These are phyloP conservation scores for Auriscalpium orientale DNA, from an alignment of 768 basidiomycete species.

Conservation along the genomic window DNA sequence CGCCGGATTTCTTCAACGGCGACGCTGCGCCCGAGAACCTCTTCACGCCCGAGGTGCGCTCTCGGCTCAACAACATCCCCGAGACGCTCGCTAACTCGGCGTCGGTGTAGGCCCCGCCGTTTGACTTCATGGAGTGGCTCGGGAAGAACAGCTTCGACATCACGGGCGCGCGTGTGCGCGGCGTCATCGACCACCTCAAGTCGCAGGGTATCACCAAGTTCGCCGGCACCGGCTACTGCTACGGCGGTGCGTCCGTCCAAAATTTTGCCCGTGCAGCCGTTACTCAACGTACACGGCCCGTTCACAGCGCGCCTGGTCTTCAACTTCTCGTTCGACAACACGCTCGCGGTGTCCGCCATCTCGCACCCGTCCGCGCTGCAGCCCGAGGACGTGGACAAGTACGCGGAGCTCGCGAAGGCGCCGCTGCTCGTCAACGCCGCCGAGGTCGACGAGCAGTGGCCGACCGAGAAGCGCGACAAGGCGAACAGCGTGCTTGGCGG, in stretches of 20 bases:
- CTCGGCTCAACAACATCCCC: not conserved
- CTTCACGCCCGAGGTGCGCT: constrained; percentile 11
- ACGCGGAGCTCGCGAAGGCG: constrained; percentile 24
- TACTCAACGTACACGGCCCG: not conserved
- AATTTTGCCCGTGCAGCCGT: not conserved
- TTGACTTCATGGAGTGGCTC: constrained; percentile 3
- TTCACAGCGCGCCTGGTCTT: constrained; percentile 6
- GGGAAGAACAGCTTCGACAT: constrained; percentile 11
- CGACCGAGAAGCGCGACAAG: constrained; percentile 22
- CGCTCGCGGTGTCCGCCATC: constrained; percentile 31
- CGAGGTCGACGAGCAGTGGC: constrained; percentile 28
- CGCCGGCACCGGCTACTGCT: constrained; percentile 25
- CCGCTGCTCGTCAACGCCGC: constrained; percentile 39
- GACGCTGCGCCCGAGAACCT: constrained; percentile 20
- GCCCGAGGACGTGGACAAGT: constrained; percentile 33
- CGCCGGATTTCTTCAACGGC: constrained; percentile 13
- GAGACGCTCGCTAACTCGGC: not conserved
- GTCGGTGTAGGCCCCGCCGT: not conserved
- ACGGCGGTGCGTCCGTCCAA: constrained; percentile 9
- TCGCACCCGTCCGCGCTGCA: constrained; percentile 41
- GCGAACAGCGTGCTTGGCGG: constrained; percentile 33
- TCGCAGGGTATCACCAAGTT: constrained; percentile 22
- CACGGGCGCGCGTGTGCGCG: constrained; percentile 16
- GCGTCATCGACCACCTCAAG: constrained; percentile 21
- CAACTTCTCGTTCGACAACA: constrained; percentile 35